Evolutionary conservation across 345 rosid genomes (phyloP).

Genomic region (Abelmoschus esculentus): DNA sequence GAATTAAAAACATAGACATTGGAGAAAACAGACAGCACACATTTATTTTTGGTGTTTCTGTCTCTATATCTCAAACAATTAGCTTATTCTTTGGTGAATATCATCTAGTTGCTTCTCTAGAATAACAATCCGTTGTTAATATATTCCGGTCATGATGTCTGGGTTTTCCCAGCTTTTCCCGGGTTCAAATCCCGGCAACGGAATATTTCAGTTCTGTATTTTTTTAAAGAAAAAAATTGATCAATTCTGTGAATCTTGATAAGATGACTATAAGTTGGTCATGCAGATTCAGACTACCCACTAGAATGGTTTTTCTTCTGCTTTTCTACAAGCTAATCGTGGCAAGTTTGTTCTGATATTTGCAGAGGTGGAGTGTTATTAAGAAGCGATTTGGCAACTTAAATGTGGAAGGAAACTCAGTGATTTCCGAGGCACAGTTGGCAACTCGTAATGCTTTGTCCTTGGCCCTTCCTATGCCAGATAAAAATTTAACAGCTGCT

Average conservation of each 20-base stretch:
- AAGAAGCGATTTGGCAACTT: conserved; percentile 36
- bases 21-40: background rate
- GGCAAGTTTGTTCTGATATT: conserved; percentile 20
- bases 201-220: conserved; percentile 17
- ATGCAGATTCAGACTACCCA: conserved; percentile 1
- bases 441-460: conserved; percentile 80
- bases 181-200: conserved; percentile 71
- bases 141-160: conserved; percentile 66
- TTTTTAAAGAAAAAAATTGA: background rate
- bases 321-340: conserved; percentile 18
- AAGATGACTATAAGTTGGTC: background rate
- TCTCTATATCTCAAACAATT: background rate
- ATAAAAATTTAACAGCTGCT: conserved; percentile 36
- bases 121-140: conserved; percentile 48
- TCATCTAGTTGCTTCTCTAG: conserved; percentile 3
- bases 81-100: background rate
- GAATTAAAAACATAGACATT: background rate
- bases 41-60: background rate
- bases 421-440: conserved; percentile 57
- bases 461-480: conserved; percentile 59
- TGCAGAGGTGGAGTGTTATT: conserved; percentile 72
- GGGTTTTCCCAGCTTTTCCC: conserved; percentile 52
- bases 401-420: conserved; percentile 27
- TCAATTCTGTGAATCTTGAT: conserved; percentile 15
- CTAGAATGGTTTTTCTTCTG: conserved; percentile 3